Evolutionary conservation across 75 land plant genomes (phyloP), one percentile per base, ranked within the genome.

Genomic region (Pinus tabuliformis): DNA sequence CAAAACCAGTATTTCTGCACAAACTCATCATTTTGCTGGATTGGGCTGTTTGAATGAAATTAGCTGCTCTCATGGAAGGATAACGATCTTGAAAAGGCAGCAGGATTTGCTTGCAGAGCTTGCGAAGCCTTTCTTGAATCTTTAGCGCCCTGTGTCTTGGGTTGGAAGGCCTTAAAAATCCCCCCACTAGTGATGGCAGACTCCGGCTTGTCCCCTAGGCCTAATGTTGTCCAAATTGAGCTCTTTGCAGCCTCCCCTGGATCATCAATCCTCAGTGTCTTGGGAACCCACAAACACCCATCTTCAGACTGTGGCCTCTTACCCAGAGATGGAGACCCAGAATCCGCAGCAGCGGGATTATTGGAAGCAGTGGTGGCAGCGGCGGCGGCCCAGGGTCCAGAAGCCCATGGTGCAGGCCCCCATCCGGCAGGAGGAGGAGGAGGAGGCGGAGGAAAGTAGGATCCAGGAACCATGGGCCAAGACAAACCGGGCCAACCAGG

Each of bases 161-260:
- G 78, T 26, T 59, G 52, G 21, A 60, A 58, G 36, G 64, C 36
- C 56, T 45, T 59, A 26, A 75, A 76, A n/a, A 16, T 42, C 12
- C 80, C 59, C 0, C 56, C 68, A 7, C 30, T 37, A 26, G 78
- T 37, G 58, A 74, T 39, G 3, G 57, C 60, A 1, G 60, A 57
- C 15, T 21, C 56, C 3, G 74, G 17, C 33, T 45, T 70, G 18
- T 58, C 52, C 45, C 79, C 74, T 8, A 82, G 49, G 0, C 81
- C 84, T 42, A 82, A 77, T 45, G 84, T 82, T 24, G 87, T 36
- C 87, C 87, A 82, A 45, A 85, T 76, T 17, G 87, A 78, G 63
- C 84, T 85, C 81, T 9, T 45, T 56, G 87, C 80, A 63, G 87
- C 87, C 24, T 85, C 87, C 12, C 74, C 75, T 30, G 84, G 84